These are phyloP conservation scores for Phylloporus rhodoxanthus DNA, from an alignment of 768 basidiomycete species.

Conservation along the genomic window DNA sequence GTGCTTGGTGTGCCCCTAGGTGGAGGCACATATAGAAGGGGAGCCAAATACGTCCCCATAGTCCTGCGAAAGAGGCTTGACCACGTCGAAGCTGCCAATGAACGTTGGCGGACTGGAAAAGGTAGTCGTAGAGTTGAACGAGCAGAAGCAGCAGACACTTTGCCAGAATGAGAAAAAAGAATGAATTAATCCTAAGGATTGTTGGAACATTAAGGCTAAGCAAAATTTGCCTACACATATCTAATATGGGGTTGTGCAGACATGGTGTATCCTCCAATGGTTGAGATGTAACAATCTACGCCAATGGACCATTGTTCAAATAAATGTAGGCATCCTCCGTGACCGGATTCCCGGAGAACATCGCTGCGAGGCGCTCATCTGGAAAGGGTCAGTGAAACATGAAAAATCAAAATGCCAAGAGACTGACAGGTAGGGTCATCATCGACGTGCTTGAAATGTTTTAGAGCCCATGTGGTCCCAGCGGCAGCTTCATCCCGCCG, in stretches of 20 bases:
- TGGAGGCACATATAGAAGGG: constrained; percentile 59
- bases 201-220: constrained; percentile 13
- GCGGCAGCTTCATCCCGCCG: constrained; percentile 74
- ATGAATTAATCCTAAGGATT: constrained; percentile 10
- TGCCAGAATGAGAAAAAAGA: not conserved
- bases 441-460: constrained; percentile 69
- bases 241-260: constrained; percentile 3
- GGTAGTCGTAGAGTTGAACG: constrained; percentile 43
- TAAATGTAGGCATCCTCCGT: constrained; percentile 77
- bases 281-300: constrained; percentile 11
- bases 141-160: constrained; percentile 11
- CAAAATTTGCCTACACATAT: constrained; percentile 13
- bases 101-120: constrained; percentile 69
- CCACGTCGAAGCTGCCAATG: constrained; percentile 67
- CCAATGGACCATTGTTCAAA: constrained; percentile 45
- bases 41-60: constrained; percentile 61
- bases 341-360: constrained; percentile 57
- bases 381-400: not conserved
- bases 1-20: constrained; percentile 59
- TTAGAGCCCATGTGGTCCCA: constrained; percentile 67
- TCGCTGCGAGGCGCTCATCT: constrained; percentile 60
- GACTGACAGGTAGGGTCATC: constrained; percentile 68
- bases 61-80: constrained; percentile 64
- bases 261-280: constrained; percentile 1
- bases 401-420: not conserved